Percentiles rank a stretch among this genome's conserved stretches.
Evolutionary conservation across 441 rosid species (phyloP).

Genomic region (Arabidopsis lyrata): DNA sequence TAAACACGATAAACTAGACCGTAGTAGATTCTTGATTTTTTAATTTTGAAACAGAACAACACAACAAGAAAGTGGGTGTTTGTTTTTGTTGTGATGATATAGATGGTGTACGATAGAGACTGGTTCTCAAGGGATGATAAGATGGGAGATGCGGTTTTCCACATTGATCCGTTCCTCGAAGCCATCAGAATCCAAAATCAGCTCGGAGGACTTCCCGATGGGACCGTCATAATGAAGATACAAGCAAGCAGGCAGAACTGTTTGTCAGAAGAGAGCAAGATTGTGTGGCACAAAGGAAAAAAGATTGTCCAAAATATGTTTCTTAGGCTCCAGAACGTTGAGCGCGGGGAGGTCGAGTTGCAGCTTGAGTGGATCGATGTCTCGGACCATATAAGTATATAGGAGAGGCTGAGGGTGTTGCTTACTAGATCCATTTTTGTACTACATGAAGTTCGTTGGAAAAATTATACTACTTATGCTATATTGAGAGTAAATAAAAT

Average conservation of each 20-base stretch:
- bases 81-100: conserved; percentile 10
- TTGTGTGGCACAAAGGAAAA: conserved; percentile 53
- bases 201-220: conserved; percentile 48
- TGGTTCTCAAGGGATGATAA: conserved; percentile 59
- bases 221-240: conserved; percentile 52
- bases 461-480: no score
- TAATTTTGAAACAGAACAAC: background rate
- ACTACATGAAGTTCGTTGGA: no score
- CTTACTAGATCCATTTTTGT: background rate
- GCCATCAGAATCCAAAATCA: conserved; percentile 44
- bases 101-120: conserved; percentile 63
- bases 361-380: conserved; percentile 65
- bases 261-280: conserved; percentile 62
- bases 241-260: conserved; percentile 58
- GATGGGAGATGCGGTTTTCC: conserved; percentile 73
- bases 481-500: no score
- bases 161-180: conserved; percentile 49
- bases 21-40: background rate
- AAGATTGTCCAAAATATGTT: conserved; percentile 59
- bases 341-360: conserved; percentile 57
- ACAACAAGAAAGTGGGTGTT: background rate
- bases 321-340: conserved; percentile 55
- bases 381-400: conserved; percentile 28
- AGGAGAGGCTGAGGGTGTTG: background rate
- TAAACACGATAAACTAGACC: background rate